These are phyloP conservation scores for Tylopilus plumbeoviolaceoides DNA, from an alignment of 768 basidiomycete genomes.

Conservation along the genomic window DNA sequence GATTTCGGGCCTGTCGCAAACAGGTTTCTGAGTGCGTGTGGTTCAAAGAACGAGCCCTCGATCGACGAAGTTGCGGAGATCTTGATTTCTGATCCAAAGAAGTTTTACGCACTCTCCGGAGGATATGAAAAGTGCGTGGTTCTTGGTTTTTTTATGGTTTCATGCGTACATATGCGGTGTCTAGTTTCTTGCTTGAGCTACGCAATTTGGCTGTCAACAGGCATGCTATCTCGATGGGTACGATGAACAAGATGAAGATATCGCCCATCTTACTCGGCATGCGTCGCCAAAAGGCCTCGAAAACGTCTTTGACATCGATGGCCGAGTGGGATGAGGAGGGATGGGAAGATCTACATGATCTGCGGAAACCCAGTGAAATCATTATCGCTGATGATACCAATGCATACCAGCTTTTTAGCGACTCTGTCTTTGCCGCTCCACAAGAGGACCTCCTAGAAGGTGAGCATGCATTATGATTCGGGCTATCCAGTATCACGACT, in stretches of 20 bases:
- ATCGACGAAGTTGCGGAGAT: background rate
- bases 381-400: slow-evolving; percentile 1
- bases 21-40: background rate
- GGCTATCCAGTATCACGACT: background rate
- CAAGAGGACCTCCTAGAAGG: slow-evolving; percentile 2
- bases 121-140: background rate
- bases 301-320: background rate
- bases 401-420: background rate
- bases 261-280: slow-evolving; percentile 72
- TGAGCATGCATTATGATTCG: background rate
- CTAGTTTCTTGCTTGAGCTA: slow-evolving; percentile 76
- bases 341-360: slow-evolving; percentile 48
- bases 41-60: background rate
- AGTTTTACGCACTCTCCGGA: background rate
- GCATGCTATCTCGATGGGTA: slow-evolving; percentile 42
- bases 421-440: background rate
- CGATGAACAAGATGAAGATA: slow-evolving; percentile 59
- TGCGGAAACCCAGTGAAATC: background rate
- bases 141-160: background rate
- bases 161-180: background rate
- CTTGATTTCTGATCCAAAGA: background rate
- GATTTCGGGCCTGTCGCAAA: background rate
- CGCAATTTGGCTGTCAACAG: slow-evolving; percentile 79
- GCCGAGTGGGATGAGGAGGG: slow-evolving; percentile 58
- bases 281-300: slow-evolving; percentile 46